Conservation (phyloP, 352 stramenopile genomes). For the Thalassiosira pacifica region DNA sequence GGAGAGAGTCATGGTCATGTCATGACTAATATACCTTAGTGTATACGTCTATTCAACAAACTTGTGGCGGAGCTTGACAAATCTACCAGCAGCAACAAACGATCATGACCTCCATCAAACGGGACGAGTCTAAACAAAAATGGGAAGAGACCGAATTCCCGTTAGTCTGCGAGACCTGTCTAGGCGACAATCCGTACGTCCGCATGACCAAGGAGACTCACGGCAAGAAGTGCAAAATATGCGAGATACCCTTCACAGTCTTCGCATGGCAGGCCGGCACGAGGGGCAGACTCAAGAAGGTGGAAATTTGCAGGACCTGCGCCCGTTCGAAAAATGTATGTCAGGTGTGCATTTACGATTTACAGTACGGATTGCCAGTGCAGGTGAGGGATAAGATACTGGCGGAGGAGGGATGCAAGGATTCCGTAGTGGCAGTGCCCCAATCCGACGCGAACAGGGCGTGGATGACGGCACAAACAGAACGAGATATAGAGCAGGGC, state of each 20-base stretch:
- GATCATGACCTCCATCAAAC: constrained; percentile 77
- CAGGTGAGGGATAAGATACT: constrained; percentile 93
- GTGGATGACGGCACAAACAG: constrained; percentile 92
- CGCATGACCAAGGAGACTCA: constrained; percentile 98
- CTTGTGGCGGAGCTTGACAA: no score
- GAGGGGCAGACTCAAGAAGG: constrained; percentile 97
- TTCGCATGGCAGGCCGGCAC: constrained; percentile 98
- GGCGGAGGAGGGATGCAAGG: constrained; percentile 71
- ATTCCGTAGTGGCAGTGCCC: constrained; percentile 88
- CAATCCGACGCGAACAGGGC: constrained; percentile 94
- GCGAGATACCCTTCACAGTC: constrained; percentile 96
- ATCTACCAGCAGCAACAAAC: neutral
- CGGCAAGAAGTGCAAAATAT: constrained; percentile 98
- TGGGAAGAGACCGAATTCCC: constrained; percentile 97
- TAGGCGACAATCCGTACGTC: constrained; percentile 99
- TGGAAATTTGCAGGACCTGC: constrained; percentile 96
- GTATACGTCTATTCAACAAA: no score
- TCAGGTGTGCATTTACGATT: constrained; percentile 98
- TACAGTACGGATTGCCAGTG: constrained; percentile 97
- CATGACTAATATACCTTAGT: no score
- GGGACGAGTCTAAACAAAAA: constrained; percentile 88
- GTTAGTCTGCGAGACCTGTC: constrained; percentile 97
- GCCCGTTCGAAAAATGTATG: constrained; percentile 99
- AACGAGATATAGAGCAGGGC: constrained; percentile 90
- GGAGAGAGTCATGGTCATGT: no score